A percentile compares a stretch with the other conserved stretches of the same genome.
Evolutionary conservation across 2,329 filamentous ascomycete genomes (phyloP).

Genomic region (Apiospora rasikravindrae): DNA sequence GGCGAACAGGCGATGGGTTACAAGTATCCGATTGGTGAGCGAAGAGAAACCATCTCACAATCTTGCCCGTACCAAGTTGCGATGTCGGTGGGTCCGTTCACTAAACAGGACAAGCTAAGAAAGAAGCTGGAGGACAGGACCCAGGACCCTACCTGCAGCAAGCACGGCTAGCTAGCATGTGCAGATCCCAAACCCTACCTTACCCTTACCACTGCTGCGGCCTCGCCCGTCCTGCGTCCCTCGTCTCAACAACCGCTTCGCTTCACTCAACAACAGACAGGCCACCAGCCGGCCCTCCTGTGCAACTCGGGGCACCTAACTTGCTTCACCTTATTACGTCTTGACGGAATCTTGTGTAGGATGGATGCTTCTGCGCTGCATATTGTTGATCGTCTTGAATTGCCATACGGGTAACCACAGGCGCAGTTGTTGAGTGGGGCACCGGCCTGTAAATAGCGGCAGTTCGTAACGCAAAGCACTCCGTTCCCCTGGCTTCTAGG

Average conservation of each 20-base stretch:
- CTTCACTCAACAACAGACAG: slow-evolving; percentile 5
- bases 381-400: slow-evolving; percentile 5
- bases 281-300: neutral
- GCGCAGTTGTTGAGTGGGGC: neutral
- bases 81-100: slow-evolving; percentile 12
- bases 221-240: neutral
- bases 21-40: neutral
- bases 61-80: neutral
- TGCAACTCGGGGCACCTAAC: neutral
- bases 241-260: slow-evolving; percentile 15
- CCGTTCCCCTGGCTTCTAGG: neutral
- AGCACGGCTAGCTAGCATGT: neutral
- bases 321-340: slow-evolving; percentile 3
- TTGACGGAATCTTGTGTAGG: neutral
- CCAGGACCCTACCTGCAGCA: slow-evolving; percentile 15
- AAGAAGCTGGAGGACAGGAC: neutral
- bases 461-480: slow-evolving; percentile 4
- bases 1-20: neutral
- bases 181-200: slow-evolving; percentile 1
- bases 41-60: slow-evolving; percentile 2
- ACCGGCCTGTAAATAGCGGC: neutral
- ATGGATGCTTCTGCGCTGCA: slow-evolving; percentile 6
- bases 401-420: neutral
- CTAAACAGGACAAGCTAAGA: neutral
- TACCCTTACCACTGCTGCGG: too few species aligned